Evolutionary conservation across 306 rosid species (phyloP).

Genomic region (Quercus suber): DNA sequence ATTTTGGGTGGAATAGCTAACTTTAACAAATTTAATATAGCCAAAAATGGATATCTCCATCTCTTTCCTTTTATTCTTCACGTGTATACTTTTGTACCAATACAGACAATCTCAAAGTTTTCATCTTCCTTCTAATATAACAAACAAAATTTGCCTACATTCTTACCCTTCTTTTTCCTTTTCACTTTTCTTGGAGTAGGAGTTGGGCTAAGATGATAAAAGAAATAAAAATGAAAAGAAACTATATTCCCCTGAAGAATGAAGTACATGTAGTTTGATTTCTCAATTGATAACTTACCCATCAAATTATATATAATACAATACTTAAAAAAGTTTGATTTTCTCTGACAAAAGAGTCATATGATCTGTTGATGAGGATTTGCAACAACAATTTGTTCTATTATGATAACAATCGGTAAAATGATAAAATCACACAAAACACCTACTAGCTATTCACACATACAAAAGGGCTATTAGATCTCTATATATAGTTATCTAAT

Average conservation of each 20-base stretch:
- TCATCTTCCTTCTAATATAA: too few relatives aligned
- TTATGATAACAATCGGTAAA: not conserved
- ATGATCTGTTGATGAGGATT: slow-evolving; percentile 10
- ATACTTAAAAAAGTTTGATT: not conserved
- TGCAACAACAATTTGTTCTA: not conserved
- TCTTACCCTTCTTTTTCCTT: not conserved
- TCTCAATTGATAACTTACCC: not conserved
- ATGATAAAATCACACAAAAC: not conserved
- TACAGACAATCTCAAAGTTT: too few relatives aligned
- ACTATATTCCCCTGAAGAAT: not conserved
- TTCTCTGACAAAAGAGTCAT: slow-evolving; percentile 6
- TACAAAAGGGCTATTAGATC: too few relatives aligned
- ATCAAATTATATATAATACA: not conserved
- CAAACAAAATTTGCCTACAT: too few relatives aligned
- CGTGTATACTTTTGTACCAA: too few relatives aligned
- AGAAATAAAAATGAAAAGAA: not conserved
- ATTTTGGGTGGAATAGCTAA: too few relatives aligned
- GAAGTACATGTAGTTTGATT: not conserved
- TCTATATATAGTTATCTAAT: not conserved
- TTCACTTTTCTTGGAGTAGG: not conserved
- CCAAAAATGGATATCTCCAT: not conserved
- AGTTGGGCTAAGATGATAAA: not conserved
- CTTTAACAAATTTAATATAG: not conserved
- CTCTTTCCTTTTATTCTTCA: not conserved
- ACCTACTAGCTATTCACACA: not conserved